Base-by-base conservation (phyloP, 352 stramenopile species). In the Globisporangium yorkense region DNA sequence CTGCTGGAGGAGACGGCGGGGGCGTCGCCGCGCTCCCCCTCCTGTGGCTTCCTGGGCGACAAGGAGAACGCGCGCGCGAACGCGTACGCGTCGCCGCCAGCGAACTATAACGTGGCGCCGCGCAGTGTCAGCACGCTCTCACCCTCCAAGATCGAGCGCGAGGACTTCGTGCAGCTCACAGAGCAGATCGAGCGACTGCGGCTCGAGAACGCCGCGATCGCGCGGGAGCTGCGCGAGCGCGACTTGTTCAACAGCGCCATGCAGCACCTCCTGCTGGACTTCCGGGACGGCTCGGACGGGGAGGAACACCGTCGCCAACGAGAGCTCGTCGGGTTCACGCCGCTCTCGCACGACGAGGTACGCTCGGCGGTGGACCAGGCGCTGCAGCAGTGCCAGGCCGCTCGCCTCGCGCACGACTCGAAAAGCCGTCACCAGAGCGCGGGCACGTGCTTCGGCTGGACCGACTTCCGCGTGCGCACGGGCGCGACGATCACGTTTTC, bases 221-320 rank as follows among this genome's bases (percentile, higher is more conserved):
- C 58, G 0, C 37, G 67, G 6, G 57, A 74, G 8, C 51, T 88
- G 13, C 67, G 70, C 12, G 59, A 76, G 54, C 68, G 71, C n/a
- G 77, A 88, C 51, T 62, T 85, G 5, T 70, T 72, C 24, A 72
- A 67, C 24, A 79, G 69, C 37, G 74, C 75, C 49, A 70, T 77
- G 61, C 74, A 85, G 59, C 81, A 85, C 51, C 60, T 88, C 44
- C 52, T 88, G 59, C 60, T 84, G 18, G 71, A 78, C 5, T 74
- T 80, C 47, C 54, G 66, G 16, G 62, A 57, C 3, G 35, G 59
- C 15, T 5, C 8, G 4, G 59, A 74, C 44, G 61, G 35, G 27
- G n/a, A n/a, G 29, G 37, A 29, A 24, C 51, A 67, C 33, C 51
- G 59, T 48, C 47, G 58, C 18, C 40, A 50, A 41, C 63, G 62